Evolutionary conservation across 2,329 filamentous ascomycete genomes (phyloP), one percentile per base, ranked within the genome.

Genomic region (Lasiodiplodia sp.): DNA sequence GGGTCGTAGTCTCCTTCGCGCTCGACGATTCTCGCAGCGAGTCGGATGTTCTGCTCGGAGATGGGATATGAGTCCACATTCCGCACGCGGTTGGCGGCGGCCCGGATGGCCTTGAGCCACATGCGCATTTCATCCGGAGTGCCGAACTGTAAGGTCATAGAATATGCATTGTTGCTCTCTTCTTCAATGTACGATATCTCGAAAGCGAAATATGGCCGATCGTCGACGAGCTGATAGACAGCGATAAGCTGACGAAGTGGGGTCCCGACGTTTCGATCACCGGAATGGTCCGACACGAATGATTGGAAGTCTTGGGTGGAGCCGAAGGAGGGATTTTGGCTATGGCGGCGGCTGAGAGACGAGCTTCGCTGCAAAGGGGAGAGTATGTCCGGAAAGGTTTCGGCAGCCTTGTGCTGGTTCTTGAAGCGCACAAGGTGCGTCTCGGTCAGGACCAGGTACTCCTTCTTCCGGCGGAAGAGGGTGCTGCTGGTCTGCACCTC

Each of bases 391-490:
- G 86, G 84, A 72, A 92, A 92, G 49, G 84, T 81, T 69, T 92
- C 90, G 34, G 85, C 83, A 14, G 90, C 90, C 76, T 90, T 90
- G 55, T 83, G 80, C 72, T 91, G 88, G 73, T 82, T 90, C 77
- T 92, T 91, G 81, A 90, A 92, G 14, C 90, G 85, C 67, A 92
- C 80, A 67, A 92, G 79, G 76, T 92, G 88, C 6, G 85, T 87
- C 71, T 92, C 90, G 7, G 89, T 92, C 71, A 92, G 81, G 16
- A 92, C 90, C 67, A 92, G 81, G 73, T 91, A 92, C 76, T 92
- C 89, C 78, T 86, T 90, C 80, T 89, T 91, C 80, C 91, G 91
- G 76, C 89, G 84, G 79, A 92, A 91, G 84, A 92, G 87, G 69
- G 87, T 87, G 68, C 87, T 89, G 60, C 88, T 88, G 14, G 88